Percentiles rank a stretch among this genome's conserved stretches.
Evolutionary conservation across 495 filamentous ascomycete genomes (phyloP).

Genomic region (Friedmanniomyces endolithicus): DNA sequence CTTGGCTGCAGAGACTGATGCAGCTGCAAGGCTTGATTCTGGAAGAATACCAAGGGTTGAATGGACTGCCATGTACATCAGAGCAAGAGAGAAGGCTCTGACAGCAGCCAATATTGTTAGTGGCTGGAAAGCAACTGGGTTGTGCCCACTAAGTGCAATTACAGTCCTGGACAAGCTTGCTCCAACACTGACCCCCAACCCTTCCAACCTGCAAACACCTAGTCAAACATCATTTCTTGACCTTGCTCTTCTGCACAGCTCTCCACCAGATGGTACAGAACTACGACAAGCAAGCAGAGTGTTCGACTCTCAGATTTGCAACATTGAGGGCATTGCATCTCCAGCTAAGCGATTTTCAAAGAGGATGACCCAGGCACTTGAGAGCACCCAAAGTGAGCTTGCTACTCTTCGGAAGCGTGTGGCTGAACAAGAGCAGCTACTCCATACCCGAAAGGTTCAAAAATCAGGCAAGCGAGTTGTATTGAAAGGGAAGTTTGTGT

Average conservation of each 20-base stretch:
- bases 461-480: background rate
- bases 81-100: slow-evolving; percentile 3
- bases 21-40: background rate
- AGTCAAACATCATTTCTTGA: background rate
- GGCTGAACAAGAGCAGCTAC: background rate
- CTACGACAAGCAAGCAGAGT: slow-evolving; percentile 4
- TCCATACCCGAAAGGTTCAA: background rate
- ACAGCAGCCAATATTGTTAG: background rate
- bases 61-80: slow-evolving; percentile 9
- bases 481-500: background rate
- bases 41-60: slow-evolving; percentile 8
- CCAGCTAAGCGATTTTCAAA: background rate
- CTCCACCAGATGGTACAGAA: slow-evolving; percentile 1
- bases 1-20: slow-evolving; percentile 6
- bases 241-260: slow-evolving; percentile 1
- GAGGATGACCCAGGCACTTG: background rate
- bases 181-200: background rate
- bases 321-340: background rate
- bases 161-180: slow-evolving; percentile 3
- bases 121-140: background rate
- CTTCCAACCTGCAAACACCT: background rate
- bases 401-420: background rate
- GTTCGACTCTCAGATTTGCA: background rate
- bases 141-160: background rate
- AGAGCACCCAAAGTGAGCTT: background rate